A percentile compares a stretch with the other conserved stretches of the same genome.
phyloP scores from a whole-genome alignment of 2,329 filamentous ascomycete species.

The Aspergillus sojae region DNA sequence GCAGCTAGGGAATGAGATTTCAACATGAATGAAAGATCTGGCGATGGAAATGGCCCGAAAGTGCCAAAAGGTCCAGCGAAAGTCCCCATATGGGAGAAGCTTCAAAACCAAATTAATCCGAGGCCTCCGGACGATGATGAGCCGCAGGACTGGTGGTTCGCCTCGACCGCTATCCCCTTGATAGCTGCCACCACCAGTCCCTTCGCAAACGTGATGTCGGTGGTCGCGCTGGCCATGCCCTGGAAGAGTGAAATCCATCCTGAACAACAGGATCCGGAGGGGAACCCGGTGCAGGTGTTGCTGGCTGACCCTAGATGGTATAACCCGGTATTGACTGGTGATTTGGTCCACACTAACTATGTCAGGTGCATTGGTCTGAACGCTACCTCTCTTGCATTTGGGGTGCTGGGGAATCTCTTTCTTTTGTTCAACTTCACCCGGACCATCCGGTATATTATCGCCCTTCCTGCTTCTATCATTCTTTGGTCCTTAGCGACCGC shows the following conservation, averaged over 20 bases:
- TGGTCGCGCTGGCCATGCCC: constrained; percentile 78
- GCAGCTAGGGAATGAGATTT: not conserved
- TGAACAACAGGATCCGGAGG: constrained; percentile 51
- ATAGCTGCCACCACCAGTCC: constrained; percentile 83
- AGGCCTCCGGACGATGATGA: constrained; percentile 47
- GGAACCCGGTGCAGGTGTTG: constrained; percentile 52
- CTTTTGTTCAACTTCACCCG: constrained; percentile 86
- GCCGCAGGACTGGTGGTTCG: constrained; percentile 53
- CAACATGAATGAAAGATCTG: not conserved
- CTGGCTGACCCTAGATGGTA: constrained; percentile 73
- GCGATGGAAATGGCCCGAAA: not conserved
- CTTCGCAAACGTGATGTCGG: constrained; percentile 83
- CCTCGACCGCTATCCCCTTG: constrained; percentile 66
- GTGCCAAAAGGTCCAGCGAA: constrained; percentile 9
- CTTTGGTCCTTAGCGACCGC: constrained; percentile 71
- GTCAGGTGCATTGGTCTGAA: constrained; percentile 72
- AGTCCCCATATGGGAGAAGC: constrained; percentile 1
- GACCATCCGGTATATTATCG: constrained; percentile 76
- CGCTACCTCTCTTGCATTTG: constrained; percentile 73
- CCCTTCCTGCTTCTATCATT: constrained; percentile 79
- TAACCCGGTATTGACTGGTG: not conserved
- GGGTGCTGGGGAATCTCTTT: constrained; percentile 77
- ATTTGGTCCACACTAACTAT: constrained; percentile 7
- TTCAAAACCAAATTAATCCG: constrained; percentile 33
- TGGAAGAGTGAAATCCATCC: constrained; percentile 66